Conservation (phyloP, 2,329 filamentous ascomycete genomes). For the Lithohypha guttulata region DNA sequence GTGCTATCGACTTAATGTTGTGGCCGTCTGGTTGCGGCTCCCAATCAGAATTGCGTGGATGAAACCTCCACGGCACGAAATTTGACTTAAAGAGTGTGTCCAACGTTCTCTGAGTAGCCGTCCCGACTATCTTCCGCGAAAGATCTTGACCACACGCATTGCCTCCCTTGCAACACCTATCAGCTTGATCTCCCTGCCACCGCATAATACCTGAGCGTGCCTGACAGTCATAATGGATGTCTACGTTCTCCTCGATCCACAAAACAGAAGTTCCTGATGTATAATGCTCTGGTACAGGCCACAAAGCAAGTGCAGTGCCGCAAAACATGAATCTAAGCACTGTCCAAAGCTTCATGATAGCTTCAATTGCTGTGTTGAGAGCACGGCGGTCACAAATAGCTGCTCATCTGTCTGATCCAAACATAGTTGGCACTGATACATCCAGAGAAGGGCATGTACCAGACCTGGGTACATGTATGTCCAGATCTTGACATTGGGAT, state of each 20-base stretch:
- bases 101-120: slow-evolving; percentile 2
- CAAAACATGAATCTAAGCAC: background rate
- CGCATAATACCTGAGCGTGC: background rate
- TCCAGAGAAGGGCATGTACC: too few relatives aligned
- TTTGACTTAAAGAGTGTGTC: slow-evolving; percentile 9
- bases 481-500: too few relatives aligned
- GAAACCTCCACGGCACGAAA: slow-evolving; percentile 26
- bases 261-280: background rate
- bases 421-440: too few relatives aligned
- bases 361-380: too few relatives aligned
- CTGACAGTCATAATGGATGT: slow-evolving; percentile 2
- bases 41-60: slow-evolving; percentile 21
- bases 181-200: background rate
- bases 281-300: slow-evolving; percentile 3
- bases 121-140: background rate
- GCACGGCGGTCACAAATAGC: too few relatives aligned
- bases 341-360: slow-evolving; percentile 5
- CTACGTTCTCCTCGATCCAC: slow-evolving; percentile 4
- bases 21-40: slow-evolving; percentile 16
- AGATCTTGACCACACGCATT: background rate
- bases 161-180: background rate
- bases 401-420: too few relatives aligned
- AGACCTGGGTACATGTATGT: too few relatives aligned
- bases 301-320: background rate
- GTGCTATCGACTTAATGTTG: slow-evolving; percentile 18